Evolutionary conservation across 1,284 basidiomycete species (phyloP).

Genomic region (Austroboletus novae-zelandiae): DNA sequence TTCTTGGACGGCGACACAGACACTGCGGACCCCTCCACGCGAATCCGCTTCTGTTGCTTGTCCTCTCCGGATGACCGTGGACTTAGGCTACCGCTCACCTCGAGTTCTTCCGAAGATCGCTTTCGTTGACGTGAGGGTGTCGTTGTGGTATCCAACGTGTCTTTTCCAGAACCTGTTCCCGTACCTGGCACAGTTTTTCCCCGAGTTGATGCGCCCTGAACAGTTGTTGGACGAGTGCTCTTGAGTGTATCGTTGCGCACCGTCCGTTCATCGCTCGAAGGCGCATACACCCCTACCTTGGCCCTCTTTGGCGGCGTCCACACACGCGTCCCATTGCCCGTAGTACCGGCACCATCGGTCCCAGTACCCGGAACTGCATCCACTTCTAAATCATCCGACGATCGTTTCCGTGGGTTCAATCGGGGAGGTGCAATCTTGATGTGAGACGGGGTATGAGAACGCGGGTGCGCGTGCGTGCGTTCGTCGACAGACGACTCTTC

Average conservation of each 20-base stretch:
- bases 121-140: slow-evolving; percentile 28
- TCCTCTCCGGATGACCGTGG: slow-evolving; percentile 13
- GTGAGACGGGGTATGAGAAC: not conserved
- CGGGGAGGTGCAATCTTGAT: slow-evolving; percentile 22
- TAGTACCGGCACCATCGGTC: not conserved
- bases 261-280: slow-evolving; percentile 9
- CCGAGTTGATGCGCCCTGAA: slow-evolving; percentile 1
- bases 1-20: slow-evolving; percentile 7
- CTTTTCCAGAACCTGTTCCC: not conserved
- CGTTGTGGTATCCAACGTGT: not conserved
- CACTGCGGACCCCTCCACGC: slow-evolving; percentile 20
- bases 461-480: not conserved
- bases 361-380: slow-evolving; percentile 3
- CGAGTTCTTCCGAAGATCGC: slow-evolving; percentile 33
- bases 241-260: not conserved
- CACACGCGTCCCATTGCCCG: slow-evolving; percentile 8
- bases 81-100: slow-evolving; percentile 10
- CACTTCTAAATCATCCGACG: slow-evolving; percentile 31
- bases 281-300: slow-evolving; percentile 14
- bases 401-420: slow-evolving; percentile 33
- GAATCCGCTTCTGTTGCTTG: slow-evolving; percentile 30
- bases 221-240: not conserved
- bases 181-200: not conserved
- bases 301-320: slow-evolving; percentile 32
- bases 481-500: slow-evolving; percentile 22